Percentiles rank a stretch among this genome's conserved stretches.
Evolutionary conservation across 192 early-diverging fungal species (phyloP).

Genomic region (Phlyctochytrium bullatum): DNA sequence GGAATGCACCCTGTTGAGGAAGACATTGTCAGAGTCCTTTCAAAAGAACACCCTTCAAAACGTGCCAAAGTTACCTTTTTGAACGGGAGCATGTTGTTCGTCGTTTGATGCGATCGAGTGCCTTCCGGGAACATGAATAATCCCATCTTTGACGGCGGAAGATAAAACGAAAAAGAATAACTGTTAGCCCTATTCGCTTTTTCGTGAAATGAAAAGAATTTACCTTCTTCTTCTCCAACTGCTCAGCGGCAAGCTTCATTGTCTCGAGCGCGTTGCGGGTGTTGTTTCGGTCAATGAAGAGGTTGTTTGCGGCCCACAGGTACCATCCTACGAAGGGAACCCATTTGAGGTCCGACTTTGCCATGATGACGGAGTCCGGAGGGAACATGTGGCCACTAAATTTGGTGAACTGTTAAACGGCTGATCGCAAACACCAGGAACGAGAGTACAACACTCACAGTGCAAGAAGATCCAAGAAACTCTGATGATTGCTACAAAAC

Average conservation of each 20-base stretch:
- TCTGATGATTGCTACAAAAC: conserved; percentile 5
- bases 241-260: neutral
- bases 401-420: too few species aligned
- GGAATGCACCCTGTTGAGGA: conserved; percentile 75
- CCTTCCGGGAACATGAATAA: conserved; percentile 83
- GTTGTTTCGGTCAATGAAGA: conserved; percentile 11
- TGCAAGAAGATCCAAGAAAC: conserved; percentile 3
- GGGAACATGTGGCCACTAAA: conserved; percentile 5
- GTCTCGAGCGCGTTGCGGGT: conserved; percentile 1
- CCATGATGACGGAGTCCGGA: conserved; percentile 4
- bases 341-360: conserved; percentile 2
- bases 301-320: conserved; percentile 7
- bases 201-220: neutral
- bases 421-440: too few species aligned
- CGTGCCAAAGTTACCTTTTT: too few species aligned
- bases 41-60: neutral
- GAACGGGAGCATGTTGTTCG: conserved; percentile 79
- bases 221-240: conserved; percentile 1
- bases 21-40: neutral
- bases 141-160: conserved; percentile 4
- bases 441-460: neutral
- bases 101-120: conserved; percentile 74
- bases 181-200: neutral
- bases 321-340: neutral
- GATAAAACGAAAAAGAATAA: neutral